A percentile compares a stretch with the other conserved stretches of the same genome.
phyloP scores from a whole-genome alignment of 139 green algal genomes.

The Chlorella sp. region DNA sequence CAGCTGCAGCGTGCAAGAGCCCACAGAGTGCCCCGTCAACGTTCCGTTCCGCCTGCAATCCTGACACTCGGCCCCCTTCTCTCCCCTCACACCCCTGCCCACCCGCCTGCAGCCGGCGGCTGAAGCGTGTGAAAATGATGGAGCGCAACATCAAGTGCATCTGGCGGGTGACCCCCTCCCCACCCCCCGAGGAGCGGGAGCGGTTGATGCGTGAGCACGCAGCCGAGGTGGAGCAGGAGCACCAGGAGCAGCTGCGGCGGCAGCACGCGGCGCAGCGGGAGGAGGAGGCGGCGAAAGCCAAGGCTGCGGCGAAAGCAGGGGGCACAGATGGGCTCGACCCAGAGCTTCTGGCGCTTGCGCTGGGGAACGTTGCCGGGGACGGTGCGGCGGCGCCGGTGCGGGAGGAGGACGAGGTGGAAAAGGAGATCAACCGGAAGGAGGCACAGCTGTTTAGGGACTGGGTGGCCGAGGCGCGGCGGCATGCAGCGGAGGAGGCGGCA shows the following conservation, averaged over 20 bases:
- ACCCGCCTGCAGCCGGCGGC: slow-evolving; percentile 42
- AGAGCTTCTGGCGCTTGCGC: slow-evolving; percentile 22
- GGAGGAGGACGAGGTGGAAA: slow-evolving; percentile 35
- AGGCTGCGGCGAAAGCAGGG: background rate
- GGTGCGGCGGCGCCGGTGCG: background rate
- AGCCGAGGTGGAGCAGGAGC: slow-evolving; percentile 8
- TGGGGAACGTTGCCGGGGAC: slow-evolving; percentile 1
- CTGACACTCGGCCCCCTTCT: too few relatives aligned
- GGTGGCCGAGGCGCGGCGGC: slow-evolving; percentile 15
- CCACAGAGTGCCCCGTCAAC: too few relatives aligned
- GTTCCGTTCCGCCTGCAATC: too few relatives aligned
- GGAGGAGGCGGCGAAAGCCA: background rate
- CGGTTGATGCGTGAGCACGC: background rate
- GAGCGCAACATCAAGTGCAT: slow-evolving; percentile 66
- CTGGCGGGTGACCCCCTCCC: slow-evolving; percentile 78
- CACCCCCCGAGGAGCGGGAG: slow-evolving; percentile 50
- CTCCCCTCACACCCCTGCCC: too few relatives aligned
- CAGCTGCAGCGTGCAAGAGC: too few relatives aligned
- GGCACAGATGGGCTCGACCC: slow-evolving; percentile 13
- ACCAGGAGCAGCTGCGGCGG: slow-evolving; percentile 23
- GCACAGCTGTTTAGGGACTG: slow-evolving; percentile 63
- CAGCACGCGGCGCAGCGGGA: slow-evolving; percentile 8
- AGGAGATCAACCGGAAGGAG: slow-evolving; percentile 50
- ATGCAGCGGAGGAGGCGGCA: slow-evolving; percentile 25
- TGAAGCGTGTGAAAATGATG: slow-evolving; percentile 75